phyloP scores from a whole-genome alignment of 2,329 filamentous ascomycete genomes.

The Arachnomyces sp. region DNA sequence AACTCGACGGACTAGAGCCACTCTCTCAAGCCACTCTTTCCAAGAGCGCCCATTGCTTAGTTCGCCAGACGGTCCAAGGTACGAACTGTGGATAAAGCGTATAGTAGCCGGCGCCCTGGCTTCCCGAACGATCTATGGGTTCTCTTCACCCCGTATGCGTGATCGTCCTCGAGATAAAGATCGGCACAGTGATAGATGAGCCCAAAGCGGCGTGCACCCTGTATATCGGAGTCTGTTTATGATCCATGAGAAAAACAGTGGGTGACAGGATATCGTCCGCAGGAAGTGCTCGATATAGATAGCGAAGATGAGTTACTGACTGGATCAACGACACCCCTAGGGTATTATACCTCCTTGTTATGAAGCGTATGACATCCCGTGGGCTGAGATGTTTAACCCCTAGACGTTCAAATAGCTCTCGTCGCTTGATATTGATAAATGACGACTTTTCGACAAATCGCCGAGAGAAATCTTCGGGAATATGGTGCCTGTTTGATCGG shows the following conservation, averaged over 20 bases:
- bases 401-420: too few relatives aligned
- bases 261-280: not conserved
- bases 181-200: not conserved
- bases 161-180: not conserved
- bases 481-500: not conserved
- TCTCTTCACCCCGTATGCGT: slow-evolving; percentile 1
- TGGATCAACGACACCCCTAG: not conserved
- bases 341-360: not conserved
- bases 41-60: too few relatives aligned
- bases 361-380: not conserved
- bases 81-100: too few relatives aligned
- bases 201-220: not conserved
- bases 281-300: not conserved
- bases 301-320: not conserved
- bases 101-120: too few relatives aligned
- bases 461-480: not conserved
- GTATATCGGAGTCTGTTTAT: not conserved
- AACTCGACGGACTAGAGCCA: too few relatives aligned
- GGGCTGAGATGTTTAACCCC: too few relatives aligned
- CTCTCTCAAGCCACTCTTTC: too few relatives aligned
- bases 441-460: not conserved
- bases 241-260: not conserved
- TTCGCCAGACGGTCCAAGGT: too few relatives aligned
- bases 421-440: not conserved
- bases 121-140: too few relatives aligned